A percentile compares a stretch with the other conserved stretches of the same genome.
phyloP scores from a whole-genome alignment of 805 yeast genomes.

The Saccharomycopsis vini region DNA sequence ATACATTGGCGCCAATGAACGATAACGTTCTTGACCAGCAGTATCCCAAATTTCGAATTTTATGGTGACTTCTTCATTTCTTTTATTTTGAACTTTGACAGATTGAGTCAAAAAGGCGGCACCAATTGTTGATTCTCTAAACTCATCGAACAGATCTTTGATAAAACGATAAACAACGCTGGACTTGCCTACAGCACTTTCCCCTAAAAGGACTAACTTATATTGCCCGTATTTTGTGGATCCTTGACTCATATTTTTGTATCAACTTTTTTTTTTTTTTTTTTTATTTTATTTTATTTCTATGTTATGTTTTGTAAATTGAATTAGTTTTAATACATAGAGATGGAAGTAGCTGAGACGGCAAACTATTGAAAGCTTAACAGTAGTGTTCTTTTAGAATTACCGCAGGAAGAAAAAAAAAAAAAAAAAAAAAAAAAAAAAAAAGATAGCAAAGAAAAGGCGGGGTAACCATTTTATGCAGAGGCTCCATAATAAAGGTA shows the following conservation, averaged over 20 bases:
- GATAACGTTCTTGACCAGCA: slow-evolving; percentile 76
- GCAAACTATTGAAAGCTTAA: no score
- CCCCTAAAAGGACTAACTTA: slow-evolving; percentile 55
- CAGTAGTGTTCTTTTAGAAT: no score
- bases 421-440: no score
- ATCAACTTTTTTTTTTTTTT: no score
- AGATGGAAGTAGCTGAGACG: no score
- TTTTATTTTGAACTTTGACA: background rate
- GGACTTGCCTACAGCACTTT: slow-evolving; percentile 63
- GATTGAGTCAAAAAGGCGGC: slow-evolving; percentile 73
- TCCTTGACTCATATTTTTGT: background rate
- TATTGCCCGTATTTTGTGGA: slow-evolving; percentile 36
- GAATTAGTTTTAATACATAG: no score
- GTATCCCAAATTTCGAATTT: slow-evolving; percentile 83
- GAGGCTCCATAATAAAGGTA: no score
- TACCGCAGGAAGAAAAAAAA: no score
- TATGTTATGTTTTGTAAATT: no score
- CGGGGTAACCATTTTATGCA: no score
- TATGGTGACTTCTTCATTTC: slow-evolving; percentile 38
- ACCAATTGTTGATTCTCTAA: slow-evolving; percentile 74
- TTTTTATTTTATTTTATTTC: no score
- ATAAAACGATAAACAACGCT: slow-evolving; percentile 63
- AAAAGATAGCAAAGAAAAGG: no score
- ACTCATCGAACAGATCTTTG: slow-evolving; percentile 62
- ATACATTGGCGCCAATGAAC: slow-evolving; percentile 75